A percentile compares a stretch with the other conserved stretches of the same genome.
phyloP scores from a whole-genome alignment of 108 stramenopile species.

The Fragilariopsis cylindrus region DNA sequence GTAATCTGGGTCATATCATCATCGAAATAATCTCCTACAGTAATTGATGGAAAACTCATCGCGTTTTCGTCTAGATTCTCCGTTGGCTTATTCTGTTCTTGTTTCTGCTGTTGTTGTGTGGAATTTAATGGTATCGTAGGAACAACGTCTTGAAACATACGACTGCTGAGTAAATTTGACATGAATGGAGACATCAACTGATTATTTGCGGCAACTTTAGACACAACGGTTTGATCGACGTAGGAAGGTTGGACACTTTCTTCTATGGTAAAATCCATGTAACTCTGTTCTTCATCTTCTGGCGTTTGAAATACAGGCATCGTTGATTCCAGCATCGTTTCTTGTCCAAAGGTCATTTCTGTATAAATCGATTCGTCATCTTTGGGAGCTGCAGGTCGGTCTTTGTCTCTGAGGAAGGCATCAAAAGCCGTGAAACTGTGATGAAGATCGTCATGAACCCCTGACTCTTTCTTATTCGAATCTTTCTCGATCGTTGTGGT shows the following conservation, averaged over 20 bases:
- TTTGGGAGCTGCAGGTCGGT: background rate
- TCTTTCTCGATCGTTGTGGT: too few species aligned
- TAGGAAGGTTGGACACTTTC: conserved; percentile 25
- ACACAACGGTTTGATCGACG: conserved; percentile 8
- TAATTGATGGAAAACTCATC: conserved; percentile 20
- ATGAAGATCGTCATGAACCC: conserved; percentile 21
- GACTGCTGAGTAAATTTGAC: conserved; percentile 31
- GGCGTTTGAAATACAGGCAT: background rate
- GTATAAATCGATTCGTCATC: conserved; percentile 23
- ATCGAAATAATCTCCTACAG: conserved; percentile 9
- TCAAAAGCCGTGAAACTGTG: conserved; percentile 39
- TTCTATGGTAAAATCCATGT: conserved; percentile 37
- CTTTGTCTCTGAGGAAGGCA: conserved; percentile 19
- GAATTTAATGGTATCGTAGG: background rate
- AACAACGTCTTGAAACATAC: conserved; percentile 24
- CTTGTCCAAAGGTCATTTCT: conserved; percentile 30
- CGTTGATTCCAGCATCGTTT: background rate
- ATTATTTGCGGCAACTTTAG: background rate
- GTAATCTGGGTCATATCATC: conserved; percentile 44
- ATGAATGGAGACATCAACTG: conserved; percentile 11
- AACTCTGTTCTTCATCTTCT: conserved; percentile 22
- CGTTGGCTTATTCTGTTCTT: background rate
- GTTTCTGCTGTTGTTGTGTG: background rate
- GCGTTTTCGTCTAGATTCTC: background rate
- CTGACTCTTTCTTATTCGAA: background rate